Conservation (phyloP, 2,329 filamentous ascomycete species). For the Sporothrix pallida region DNA sequence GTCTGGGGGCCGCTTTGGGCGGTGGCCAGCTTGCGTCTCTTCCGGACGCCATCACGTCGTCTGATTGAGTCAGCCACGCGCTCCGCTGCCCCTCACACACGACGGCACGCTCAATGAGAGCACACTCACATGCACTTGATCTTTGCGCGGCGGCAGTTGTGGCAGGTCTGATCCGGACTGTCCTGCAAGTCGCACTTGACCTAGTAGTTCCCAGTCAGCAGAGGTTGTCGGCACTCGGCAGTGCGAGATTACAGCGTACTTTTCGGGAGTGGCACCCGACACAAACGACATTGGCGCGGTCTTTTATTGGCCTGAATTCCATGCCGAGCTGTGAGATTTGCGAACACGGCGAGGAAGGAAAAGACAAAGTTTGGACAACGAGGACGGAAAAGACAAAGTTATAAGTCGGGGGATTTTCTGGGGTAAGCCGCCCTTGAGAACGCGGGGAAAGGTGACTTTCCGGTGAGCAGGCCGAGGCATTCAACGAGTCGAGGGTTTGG, state of each 20-base stretch:
- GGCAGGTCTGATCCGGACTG: not conserved
- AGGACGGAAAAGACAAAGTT: constrained; percentile 8
- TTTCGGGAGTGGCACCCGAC: constrained; percentile 3
- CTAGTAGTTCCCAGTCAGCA: constrained; percentile 6
- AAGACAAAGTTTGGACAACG: constrained; percentile 8
- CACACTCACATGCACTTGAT: constrained; percentile 11
- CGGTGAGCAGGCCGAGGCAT: not conserved
- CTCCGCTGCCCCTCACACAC: not conserved
- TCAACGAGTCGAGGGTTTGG: constrained; percentile 2
- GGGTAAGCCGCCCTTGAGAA: constrained; percentile 4
- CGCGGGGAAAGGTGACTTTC: not conserved
- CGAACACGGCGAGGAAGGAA: not conserved
- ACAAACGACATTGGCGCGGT: constrained; percentile 10
- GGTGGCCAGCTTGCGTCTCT: constrained; percentile 8
- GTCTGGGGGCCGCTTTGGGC: not conserved
- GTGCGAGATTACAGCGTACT: constrained; percentile 1
- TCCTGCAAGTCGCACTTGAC: constrained; percentile 10
- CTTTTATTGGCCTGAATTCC: constrained; percentile 11
- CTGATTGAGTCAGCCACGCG: constrained; percentile 9
- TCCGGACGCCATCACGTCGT: constrained; percentile 8
- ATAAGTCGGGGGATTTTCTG: not conserved
- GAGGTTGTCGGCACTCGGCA: constrained; percentile 8
- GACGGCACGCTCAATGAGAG: constrained; percentile 1
- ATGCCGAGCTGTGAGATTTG: constrained; percentile 8
- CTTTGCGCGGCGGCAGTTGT: constrained; percentile 1